Percentiles rank a stretch among this genome's conserved stretches.
Conservation (phyloP, 345 rosid genomes). For the Gossypium turneri region DNA sequence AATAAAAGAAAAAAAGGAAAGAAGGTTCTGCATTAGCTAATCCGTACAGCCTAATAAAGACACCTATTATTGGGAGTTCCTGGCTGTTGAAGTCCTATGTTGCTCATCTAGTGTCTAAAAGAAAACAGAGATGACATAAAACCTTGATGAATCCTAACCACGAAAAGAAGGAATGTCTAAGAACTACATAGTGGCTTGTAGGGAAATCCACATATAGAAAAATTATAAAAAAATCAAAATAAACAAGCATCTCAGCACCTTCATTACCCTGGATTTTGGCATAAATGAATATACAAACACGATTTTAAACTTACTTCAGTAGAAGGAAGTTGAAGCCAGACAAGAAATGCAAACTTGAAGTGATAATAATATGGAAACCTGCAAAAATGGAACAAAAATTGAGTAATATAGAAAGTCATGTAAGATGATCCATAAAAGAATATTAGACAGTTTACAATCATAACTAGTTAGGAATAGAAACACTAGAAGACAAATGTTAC, state of each 20-base stretch:
- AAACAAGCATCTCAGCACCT: background rate
- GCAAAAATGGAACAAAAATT: conserved; percentile 4
- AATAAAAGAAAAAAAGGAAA: no score
- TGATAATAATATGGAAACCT: conserved; percentile 71
- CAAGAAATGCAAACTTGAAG: conserved; percentile 65
- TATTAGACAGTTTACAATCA: background rate
- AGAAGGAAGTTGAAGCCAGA: conserved; percentile 59
- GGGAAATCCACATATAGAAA: background rate
- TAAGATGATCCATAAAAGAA: background rate
- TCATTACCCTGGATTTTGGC: background rate
- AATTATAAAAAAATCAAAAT: background rate
- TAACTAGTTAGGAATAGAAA: conserved; percentile 1
- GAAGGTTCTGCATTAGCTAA: background rate
- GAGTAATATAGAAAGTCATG: background rate
- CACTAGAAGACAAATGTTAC: conserved; percentile 22
- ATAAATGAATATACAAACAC: background rate
- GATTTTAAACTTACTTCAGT: conserved; percentile 26
- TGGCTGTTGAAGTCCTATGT: background rate
- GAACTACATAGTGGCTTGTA: background rate
- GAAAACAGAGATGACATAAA: background rate
- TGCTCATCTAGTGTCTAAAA: background rate
- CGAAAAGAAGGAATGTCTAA: background rate
- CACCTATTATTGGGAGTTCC: background rate
- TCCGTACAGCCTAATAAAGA: background rate
- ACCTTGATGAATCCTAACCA: background rate